Evolutionary conservation across 768 basidiomycete species (phyloP).

Genomic region (Boletus rubescentipes): DNA sequence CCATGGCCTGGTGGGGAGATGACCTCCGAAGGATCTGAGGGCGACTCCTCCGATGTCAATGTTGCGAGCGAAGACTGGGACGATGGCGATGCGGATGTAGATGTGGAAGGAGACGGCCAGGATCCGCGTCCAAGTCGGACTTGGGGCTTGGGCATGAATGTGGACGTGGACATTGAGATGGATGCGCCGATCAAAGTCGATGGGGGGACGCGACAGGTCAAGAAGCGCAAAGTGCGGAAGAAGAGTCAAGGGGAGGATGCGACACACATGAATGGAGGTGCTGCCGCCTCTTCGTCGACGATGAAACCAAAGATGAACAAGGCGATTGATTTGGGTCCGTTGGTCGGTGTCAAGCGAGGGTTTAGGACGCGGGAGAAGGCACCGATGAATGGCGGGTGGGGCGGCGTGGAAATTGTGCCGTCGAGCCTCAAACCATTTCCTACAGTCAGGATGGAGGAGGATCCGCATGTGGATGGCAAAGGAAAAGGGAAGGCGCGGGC

Average conservation of each 20-base stretch:
- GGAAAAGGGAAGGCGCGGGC: constrained; percentile 17
- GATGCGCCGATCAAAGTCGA: constrained; percentile 8
- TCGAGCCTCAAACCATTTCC: constrained; percentile 22
- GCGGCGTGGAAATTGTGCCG: constrained; percentile 58
- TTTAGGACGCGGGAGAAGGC: constrained; percentile 60
- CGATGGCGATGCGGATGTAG: constrained; percentile 16
- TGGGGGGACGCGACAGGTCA: constrained; percentile 7
- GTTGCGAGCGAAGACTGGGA: constrained; percentile 15
- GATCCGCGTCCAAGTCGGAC: constrained; percentile 9
- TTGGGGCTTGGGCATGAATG: constrained; percentile 23
- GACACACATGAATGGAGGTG: not conserved
- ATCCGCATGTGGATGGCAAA: constrained; percentile 7
- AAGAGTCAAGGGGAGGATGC: constrained; percentile 33
- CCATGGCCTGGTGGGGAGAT: constrained; percentile 33
- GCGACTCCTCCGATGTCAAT: constrained; percentile 15
- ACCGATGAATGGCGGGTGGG: constrained; percentile 59
- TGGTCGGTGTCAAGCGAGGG: constrained; percentile 59
- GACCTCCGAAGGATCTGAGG: constrained; percentile 22
- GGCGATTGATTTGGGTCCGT: constrained; percentile 55
- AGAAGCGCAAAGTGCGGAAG: constrained; percentile 24
- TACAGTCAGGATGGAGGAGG: constrained; percentile 11
- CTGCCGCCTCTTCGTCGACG: not conserved
- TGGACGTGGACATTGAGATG: constrained; percentile 27
- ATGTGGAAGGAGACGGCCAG: constrained; percentile 27
- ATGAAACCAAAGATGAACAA: not conserved